Base-by-base conservation (phyloP, 2,329 filamentous ascomycete genomes). In the Bipolaris cookei region DNA sequence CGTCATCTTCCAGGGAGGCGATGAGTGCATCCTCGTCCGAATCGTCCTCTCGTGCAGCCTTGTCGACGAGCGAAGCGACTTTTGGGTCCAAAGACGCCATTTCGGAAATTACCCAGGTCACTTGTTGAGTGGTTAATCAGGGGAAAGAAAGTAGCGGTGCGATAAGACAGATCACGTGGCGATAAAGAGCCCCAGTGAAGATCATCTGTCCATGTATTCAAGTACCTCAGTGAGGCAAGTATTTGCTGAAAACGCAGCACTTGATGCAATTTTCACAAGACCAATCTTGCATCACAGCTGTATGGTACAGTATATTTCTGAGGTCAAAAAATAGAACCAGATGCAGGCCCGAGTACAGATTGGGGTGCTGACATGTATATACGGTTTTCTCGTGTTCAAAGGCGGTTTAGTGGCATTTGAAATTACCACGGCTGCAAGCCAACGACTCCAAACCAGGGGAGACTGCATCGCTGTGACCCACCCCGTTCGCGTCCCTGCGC, bases 1-100 rank as follows among this genome's bases (percentile, higher is more conserved):
- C 74, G 68, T 86, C 82, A 58, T 86, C 82, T 68, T 83, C 81
- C n/a, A 88, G 81, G 52, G 82, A 80, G 34, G 83, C 83, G 63
- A 88, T 84, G 52, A 88, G 80, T 43, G 83, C 84, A 66, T 87
- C 86, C 69, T 86, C 83, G 60, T 85, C 84, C 4, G 79, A 80
- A 61, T 83, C 81, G 58, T 77, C 73, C 34, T 73, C 71, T 56
- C 78, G 67, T 47, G 66, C 63, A 28, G 70, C 72, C 43, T 70
- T 69, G 69, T 83, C 83, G 28, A 85, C 76, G 20, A 84, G 68
- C 25, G 74, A 74, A 42, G 83, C 82, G 32, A 85, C 83, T 58
- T 80, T 79, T 42, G 80, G 67, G 68, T 85, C 83, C 51, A 85
- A 64, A 42, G 73, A 69, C 16, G 80, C 61, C 80, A 82, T 83